Base-by-base conservation (phyloP, 1,139 yeast genomes). In the Saccharomyces uvarum region DNA sequence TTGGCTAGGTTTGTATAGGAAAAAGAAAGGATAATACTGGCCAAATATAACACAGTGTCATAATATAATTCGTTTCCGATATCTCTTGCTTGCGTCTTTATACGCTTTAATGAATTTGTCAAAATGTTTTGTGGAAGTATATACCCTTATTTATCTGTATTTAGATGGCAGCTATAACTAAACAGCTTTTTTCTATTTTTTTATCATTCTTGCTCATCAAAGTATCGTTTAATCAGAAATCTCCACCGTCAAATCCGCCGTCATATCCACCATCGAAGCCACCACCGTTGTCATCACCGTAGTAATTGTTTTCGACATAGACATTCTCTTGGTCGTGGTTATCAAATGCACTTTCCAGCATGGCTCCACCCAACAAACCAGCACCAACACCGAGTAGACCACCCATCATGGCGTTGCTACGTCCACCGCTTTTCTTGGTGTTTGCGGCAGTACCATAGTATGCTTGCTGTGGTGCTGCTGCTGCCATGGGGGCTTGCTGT, bases 311-410 rank as follows among this genome's bases (percentile, higher is more conserved):
- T 53, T 67, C 69, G 29, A 65, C 64, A 13, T 60, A 57, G 3
- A 62, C 61, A 4, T 16, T 38, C 9, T 38, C 44, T 50, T 46
- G 51, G 47, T 56, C 54, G 31, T 57, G 56, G 54, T 56, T 55
- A 7, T 52, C 59, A 4, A 65, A 49, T 16, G 68, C 66, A 47
- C 64, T 58, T 9, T 78, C 80, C 33, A 84, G 65, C 57, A 85
- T 69, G 75, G 83, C 73, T 57, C 95, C 95, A 56, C 95, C 95
- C 5, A 87, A 70, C 55, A 87, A 66, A 71, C 96, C 96, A 31
- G 86, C 93, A 61, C 93, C 95, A 0, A 83, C 85, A 62, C 95
- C 96, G 29, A 86, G 82, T 73, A 81, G 64, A 41, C 83, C 80
- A 14, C 82, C 78, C 54, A 65, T 60, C 51, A 75, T 74, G 14